These are phyloP conservation scores for Fusarium kyushuense DNA, from an alignment of 2,329 filamentous ascomycete genomes.

Conservation along the genomic window DNA sequence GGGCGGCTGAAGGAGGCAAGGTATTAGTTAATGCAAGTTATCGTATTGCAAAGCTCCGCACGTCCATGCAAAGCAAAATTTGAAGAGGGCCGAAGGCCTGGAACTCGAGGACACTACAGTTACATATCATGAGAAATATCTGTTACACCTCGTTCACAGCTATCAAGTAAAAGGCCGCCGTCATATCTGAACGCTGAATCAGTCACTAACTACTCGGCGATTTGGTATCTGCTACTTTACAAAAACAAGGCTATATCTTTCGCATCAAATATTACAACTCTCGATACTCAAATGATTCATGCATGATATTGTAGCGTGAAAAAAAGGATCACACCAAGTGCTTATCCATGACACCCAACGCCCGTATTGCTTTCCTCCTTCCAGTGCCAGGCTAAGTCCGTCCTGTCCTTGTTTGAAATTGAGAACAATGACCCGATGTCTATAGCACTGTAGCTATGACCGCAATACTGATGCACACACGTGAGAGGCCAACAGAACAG, in stretches of 20 bases:
- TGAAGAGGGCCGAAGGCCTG: neutral
- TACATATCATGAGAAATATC: neutral
- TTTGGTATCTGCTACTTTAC: neutral
- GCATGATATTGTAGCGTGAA: conserved; percentile 3
- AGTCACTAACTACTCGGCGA: neutral
- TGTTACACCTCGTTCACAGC: neutral
- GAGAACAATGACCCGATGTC: conserved; percentile 15
- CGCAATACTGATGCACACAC: neutral
- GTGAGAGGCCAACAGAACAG: neutral
- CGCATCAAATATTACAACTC: conserved; percentile 18
- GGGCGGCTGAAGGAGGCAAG: conserved; percentile 3
- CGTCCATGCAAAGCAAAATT: neutral
- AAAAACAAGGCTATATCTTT: conserved; percentile 1
- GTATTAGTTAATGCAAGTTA: conserved; percentile 1
- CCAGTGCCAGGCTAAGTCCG: conserved; percentile 11
- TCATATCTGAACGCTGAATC: neutral
- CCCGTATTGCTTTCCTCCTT: conserved; percentile 27
- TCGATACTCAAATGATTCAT: conserved; percentile 3
- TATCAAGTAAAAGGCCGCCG: neutral
- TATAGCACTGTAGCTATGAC: neutral
- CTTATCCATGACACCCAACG: conserved; percentile 39
- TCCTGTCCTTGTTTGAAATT: neutral
- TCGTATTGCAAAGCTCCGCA: neutral
- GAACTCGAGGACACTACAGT: neutral
- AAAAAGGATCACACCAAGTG: conserved; percentile 18